phyloP scores from a whole-genome alignment of 352 stramenopile genomes.

The Phytophthora fragariaefolia region DNA sequence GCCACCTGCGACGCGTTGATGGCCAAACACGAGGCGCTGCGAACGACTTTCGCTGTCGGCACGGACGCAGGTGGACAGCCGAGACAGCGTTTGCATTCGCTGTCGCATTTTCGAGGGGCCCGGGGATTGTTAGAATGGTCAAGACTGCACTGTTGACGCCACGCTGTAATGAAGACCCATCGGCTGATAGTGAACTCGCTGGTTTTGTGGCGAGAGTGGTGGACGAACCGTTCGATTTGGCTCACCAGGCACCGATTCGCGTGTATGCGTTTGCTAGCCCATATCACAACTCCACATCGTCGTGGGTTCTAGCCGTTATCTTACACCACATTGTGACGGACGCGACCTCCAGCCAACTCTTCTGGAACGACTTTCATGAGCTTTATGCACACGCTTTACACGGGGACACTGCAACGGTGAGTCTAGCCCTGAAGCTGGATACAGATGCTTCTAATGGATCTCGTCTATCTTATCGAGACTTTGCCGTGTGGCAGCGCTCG shows the following conservation, averaged over 20 bases:
- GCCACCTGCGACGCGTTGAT: conserved; percentile 42
- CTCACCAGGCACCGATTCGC: conserved; percentile 42
- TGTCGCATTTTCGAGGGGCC: conserved; percentile 21
- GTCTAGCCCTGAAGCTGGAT: conserved; percentile 20
- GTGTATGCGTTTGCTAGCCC: conserved; percentile 35
- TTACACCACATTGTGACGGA: conserved; percentile 69
- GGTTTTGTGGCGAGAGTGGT: conserved; percentile 32
- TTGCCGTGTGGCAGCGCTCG: conserved; percentile 49
- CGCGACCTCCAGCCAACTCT: conserved; percentile 47
- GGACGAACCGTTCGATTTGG: conserved; percentile 47
- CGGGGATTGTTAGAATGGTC: conserved; percentile 11
- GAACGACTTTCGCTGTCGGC: conserved; percentile 47
- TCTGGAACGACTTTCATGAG: conserved; percentile 50
- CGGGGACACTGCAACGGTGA: not conserved
- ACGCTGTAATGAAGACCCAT: not conserved
- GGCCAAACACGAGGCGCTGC: conserved; percentile 51
- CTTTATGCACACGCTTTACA: conserved; percentile 31
- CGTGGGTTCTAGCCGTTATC: conserved; percentile 49
- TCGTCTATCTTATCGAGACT: conserved; percentile 54
- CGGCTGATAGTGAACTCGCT: conserved; percentile 13
- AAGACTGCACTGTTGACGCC: conserved; percentile 1
- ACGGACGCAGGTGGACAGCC: conserved; percentile 36
- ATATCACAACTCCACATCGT: not conserved
- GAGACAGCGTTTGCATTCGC: conserved; percentile 39
- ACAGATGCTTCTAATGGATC: not conserved